phyloP scores from a whole-genome alignment of 2,329 filamentous ascomycete genomes.

The Colletotrichum lindemuthianum region DNA sequence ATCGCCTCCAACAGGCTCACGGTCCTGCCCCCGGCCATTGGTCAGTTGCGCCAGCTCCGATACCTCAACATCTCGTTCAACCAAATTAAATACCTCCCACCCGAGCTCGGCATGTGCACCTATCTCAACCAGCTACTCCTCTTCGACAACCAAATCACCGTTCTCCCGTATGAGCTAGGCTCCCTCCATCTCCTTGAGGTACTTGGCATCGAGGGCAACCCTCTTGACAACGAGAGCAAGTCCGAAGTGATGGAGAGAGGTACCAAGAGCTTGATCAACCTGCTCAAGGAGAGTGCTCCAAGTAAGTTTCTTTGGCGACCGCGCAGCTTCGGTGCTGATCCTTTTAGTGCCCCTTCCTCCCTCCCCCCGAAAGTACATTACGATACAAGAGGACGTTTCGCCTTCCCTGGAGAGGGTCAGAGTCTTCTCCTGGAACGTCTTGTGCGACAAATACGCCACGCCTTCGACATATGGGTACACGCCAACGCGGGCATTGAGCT shows the following conservation, averaged over 20 bases:
- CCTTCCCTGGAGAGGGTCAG: constrained; percentile 76
- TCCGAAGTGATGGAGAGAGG: constrained; percentile 87
- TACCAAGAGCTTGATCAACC: constrained; percentile 84
- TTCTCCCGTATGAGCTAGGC: constrained; percentile 86
- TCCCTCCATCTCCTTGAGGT: constrained; percentile 89
- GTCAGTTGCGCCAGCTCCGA: constrained; percentile 81
- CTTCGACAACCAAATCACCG: constrained; percentile 89
- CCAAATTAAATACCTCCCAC: constrained; percentile 81
- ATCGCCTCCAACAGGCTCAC: constrained; percentile 92
- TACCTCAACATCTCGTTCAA: constrained; percentile 92
- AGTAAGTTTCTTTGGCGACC: constrained; percentile 64
- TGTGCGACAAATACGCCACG: constrained; percentile 94
- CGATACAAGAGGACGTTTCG: constrained; percentile 76
- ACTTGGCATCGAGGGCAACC: constrained; percentile 92
- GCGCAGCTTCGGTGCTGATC: constrained; percentile 37
- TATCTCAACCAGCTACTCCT: constrained; percentile 86
- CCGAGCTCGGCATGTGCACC: constrained; percentile 96
- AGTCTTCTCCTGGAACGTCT: constrained; percentile 92
- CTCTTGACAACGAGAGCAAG: constrained; percentile 79
- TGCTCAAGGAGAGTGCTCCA: constrained; percentile 84
- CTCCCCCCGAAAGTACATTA: constrained; percentile 77
- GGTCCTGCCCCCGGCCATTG: constrained; percentile 81
- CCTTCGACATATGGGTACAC: constrained; percentile 89
- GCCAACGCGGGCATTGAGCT: constrained; percentile 80
- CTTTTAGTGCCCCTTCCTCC: constrained; percentile 79